Percentiles rank a stretch among this genome's conserved stretches.
Conservation (phyloP, 805 yeast genomes). For the Cyberlindnera xishuangbannaensis region DNA sequence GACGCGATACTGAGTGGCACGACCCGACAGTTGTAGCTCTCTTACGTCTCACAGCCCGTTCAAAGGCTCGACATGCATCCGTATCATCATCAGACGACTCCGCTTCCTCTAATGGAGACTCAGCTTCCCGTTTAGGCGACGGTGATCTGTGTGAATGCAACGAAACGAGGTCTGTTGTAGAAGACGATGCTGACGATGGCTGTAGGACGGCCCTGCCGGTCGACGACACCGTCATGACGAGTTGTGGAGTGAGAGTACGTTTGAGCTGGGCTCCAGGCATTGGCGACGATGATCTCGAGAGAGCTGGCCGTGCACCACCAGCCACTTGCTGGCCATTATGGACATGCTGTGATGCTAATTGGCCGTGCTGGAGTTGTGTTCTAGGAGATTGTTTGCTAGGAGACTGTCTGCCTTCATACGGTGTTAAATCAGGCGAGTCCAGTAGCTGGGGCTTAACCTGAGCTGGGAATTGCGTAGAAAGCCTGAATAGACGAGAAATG, state of each 20-base stretch:
- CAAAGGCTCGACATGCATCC: slow-evolving; percentile 19
- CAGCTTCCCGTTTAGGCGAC: slow-evolving; percentile 23
- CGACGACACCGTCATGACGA: slow-evolving; percentile 16
- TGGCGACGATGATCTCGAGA: slow-evolving; percentile 7
- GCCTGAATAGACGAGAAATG: no score
- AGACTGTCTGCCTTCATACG: no score
- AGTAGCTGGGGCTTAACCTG: slow-evolving; percentile 6
- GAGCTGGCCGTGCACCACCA: no score
- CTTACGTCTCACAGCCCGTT: slow-evolving; percentile 21
- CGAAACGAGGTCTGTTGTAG: slow-evolving; percentile 22
- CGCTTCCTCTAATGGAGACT: slow-evolving; percentile 10
- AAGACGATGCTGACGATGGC: slow-evolving; percentile 19
- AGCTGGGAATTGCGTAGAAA: no score
- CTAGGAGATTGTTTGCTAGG: no score
- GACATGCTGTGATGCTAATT: no score
- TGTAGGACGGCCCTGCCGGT: slow-evolving; percentile 15
- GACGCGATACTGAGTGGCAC: slow-evolving; percentile 9
- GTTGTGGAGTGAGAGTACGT: slow-evolving; percentile 11
- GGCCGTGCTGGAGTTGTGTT: no score
- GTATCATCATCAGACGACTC: slow-evolving; percentile 15
- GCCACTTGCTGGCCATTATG: no score
- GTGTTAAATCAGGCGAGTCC: slow-evolving; percentile 9
- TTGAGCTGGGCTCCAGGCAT: slow-evolving; percentile 8
- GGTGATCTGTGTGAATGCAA: slow-evolving; percentile 18
- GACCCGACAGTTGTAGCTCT: slow-evolving; percentile 25